Evolutionary conservation across 2,329 filamentous ascomycete genomes (phyloP), one percentile per base, ranked within the genome.

Genomic region (Immersiporthe knoxdaviesiana): DNA sequence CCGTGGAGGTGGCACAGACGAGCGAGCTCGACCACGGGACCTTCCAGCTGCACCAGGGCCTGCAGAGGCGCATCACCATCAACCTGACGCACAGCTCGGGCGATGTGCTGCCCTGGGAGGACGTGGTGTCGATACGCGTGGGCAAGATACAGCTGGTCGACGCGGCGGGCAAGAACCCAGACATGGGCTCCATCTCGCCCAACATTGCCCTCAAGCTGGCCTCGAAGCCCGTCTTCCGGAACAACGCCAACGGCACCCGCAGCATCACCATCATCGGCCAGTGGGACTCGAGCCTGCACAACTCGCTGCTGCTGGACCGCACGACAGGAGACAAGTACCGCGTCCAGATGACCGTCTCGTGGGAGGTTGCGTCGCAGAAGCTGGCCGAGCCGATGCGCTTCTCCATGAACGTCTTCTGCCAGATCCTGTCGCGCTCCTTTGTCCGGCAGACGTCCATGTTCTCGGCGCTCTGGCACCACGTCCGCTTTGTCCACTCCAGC

Each of bases 241-340:
- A 92, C 69, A 97, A 97, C 76, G 89, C 92, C 32, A 97, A 98
- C 77, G 96, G 96, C 50, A 97, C 94, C 0, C 91, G 90, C 47
- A 94, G 91, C 77, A 90, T 97, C 50, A 94, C 91, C 1, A 85
- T 98, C 58, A 87, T 91, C n/a, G 94, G 92, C 0, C 94, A 98
- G 76, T 99, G 96, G 96, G 96, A 99, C 77, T 97, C 95, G 0
- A 97, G 94, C 75, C 85, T 96, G 73, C 96, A 99, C 79, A 90
- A 90, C 72, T 97, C 96, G 7, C 84, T 97, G n/a, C 85, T 98
- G 18, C 88, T 99, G n/a, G 94, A 99, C 79, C 90, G 95, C 35
- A 91, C 93, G 1, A 98, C 96, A 1, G 88, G 92, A n/a, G 94
- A 97, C 70, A 96, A 94, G 77, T 94, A 96, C 78, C 91, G 92